Evolutionary conservation across 1,284 basidiomycete species (phyloP), one percentile per base, ranked within the genome.

Genomic region (Leccinum discolor): DNA sequence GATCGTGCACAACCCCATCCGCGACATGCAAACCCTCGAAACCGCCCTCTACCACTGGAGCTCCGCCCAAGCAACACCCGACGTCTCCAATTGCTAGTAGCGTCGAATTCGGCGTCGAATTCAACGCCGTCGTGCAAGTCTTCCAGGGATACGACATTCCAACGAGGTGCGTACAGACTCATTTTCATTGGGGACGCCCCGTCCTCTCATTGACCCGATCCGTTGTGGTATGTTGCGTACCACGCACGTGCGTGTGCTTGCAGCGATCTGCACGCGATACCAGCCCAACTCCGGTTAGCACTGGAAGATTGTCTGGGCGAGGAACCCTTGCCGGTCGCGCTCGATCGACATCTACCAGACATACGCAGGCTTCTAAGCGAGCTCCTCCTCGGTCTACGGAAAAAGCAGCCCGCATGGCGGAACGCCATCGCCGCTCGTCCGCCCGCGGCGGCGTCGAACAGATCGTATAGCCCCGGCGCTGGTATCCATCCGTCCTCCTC

Each of bases 281-380:
- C 96, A 0, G 79, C 84, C 44, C 91, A 95, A 64, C 86, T 99
- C 7, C 89, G 97, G 57, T 77, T 80, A 6, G 91, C 93, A 23
- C 87, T 99, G 29, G 97, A 99, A 77, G 84, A 86, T 59, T 92
- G 93, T 74, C 86, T 98, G 23, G 87, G 91, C n/a, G 94, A 97
- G 74, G 87, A 92, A 10, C 90, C 95, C 0, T 91, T 92, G 0
- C 88, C 88, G 26, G 82, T 85, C 52, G 86, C 87, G 8, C 83
- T 98, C 66, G 89, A 91, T 40, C 78, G 81, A 5, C 94, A 93
- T 78, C 84, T 94, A 74, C 96, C 97, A 5, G 82, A 88, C 50
- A 89, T 99, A 50, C 89, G 93, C 12, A 84, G 85, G 47, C 89
- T 95, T 69, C 86, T 98, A 69, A 90, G 89, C 74, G 87, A 87